Evolutionary conservation across 164 flowering plant genomes (phyloP).

Genomic region (Protea cynaroides): DNA sequence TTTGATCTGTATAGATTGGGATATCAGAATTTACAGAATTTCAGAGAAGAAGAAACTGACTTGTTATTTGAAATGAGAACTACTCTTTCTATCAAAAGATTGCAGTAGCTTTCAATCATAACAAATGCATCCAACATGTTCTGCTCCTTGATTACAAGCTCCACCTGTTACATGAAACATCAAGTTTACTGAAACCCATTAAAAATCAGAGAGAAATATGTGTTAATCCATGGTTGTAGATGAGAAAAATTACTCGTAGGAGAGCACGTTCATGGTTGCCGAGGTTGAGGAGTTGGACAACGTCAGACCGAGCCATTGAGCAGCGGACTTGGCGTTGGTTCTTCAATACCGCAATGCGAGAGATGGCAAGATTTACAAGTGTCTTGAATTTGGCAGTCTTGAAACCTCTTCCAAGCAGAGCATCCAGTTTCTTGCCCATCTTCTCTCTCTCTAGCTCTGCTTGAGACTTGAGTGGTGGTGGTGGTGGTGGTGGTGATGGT

Average conservation of each 20-base stretch:
- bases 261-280: slow-evolving; percentile 71
- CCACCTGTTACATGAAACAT: slow-evolving; percentile 41
- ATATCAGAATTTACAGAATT: too few relatives aligned
- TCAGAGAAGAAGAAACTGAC: slow-evolving; percentile 33
- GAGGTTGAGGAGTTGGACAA: slow-evolving; percentile 55
- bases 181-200: too few relatives aligned
- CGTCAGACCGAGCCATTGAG: slow-evolving; percentile 51
- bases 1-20: too few relatives aligned
- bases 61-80: slow-evolving; percentile 28
- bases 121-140: slow-evolving; percentile 55
- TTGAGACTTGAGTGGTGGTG: neutral
- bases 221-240: too few relatives aligned
- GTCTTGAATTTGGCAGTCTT: slow-evolving; percentile 44
- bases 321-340: slow-evolving; percentile 53
- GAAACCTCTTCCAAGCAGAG: slow-evolving; percentile 49
- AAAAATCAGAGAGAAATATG: too few relatives aligned
- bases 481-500: too few relatives aligned
- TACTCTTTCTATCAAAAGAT: slow-evolving; percentile 34
- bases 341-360: slow-evolving; percentile 59
- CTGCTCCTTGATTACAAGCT: slow-evolving; percentile 65
- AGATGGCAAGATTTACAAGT: slow-evolving; percentile 35
- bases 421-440: slow-evolving; percentile 53
- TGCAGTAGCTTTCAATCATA: slow-evolving; percentile 50
- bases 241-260: slow-evolving; percentile 42
- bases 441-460: slow-evolving; percentile 10